Base-by-base conservation (phyloP, 2,329 filamentous ascomycete genomes). In the Massarina eburnea region DNA sequence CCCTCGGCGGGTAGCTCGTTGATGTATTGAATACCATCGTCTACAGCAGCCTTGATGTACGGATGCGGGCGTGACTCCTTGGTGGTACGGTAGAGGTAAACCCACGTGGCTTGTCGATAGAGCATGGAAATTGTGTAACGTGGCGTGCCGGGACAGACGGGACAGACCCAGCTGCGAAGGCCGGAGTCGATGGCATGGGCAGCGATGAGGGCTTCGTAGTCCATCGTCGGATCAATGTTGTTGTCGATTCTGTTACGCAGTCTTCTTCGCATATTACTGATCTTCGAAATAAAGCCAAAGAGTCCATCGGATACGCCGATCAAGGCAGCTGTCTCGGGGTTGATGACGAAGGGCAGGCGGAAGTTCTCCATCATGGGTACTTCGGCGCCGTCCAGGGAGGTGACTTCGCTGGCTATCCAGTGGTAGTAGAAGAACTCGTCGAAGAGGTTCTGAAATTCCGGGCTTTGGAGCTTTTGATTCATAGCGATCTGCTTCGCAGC, bases 351-450 rank as follows among this genome's bases (percentile, higher is more conserved):
- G 21, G 80, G 80, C 3, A 82, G 70, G 14, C 73, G 72, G 61
- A 82, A 76, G 41, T 80, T 76, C 20, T 76, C 75, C 51, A 75
- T 74, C 57, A 80, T 75, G 14, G 77, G 72, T n/a, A 79, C 69
- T 5, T 76, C 76, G 10, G 76, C 74, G 39, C 78, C 74, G 46
- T 79, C 75, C 19, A 82, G 62, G 3, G 76, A 78, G 6, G 81
- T 83, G 41, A 84, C 73, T 14, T 79, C 76, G 51, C 79, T 81
- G 17, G 77, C 79, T 33, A 83, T 77, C 61, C 81, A 80, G 66
- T 94, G 89, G 59, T 94, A 95, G 64, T 91, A 86, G 68, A 95
- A 92, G 71, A 95, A 92, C 65, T 85, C 83, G 49, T 83, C 75
- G 46, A 85, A 81, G 56, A 85, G 84, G 40, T 88, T 85, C 51